Base-by-base conservation (phyloP, 2,329 filamentous ascomycete genomes). In the Fusarium kyushuense region DNA sequence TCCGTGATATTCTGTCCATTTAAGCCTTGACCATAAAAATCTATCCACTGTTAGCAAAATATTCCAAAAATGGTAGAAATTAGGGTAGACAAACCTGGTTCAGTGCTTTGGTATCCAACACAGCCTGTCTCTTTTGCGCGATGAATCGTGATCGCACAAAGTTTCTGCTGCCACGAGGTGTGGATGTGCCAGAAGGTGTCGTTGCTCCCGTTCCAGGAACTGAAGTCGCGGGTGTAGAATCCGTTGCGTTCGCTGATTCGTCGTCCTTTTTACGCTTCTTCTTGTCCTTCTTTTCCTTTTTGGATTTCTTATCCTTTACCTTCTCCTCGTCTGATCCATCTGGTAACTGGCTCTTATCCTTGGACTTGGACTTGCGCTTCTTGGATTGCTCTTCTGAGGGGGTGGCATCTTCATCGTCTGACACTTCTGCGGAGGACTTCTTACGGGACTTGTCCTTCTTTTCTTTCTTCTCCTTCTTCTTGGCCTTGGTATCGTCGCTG, bases 61-160 rank as follows among this genome's bases (percentile, higher is more conserved):
- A 25, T 42, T 25, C 21, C 14, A 42, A 27, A 25, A 11, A 27
- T 11, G 40, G 21, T 25, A 36, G 16, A 81, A 76, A 92, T 90
- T 11, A 14, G 21, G 23, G 17, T 33, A 35, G 32, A 68, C 82
- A 78, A 81, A 94, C 92, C 89, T 97, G 94, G 77, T 94, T 95
- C 75, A 98, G 80, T 16, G 94, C 92, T 75, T 91, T 89, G 48
- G 90, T 86, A 78, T 97, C 92, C 82, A 93, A 86, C 60, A 94
- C 87, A 4, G 94, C 94, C 82, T 90, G 88, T 73, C 89, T 90
- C 83, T 98, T 98, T 73, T 96, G 92, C 58, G 91, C 91, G 74
- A 98, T 97, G 78, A 94, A 93, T 63, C 93, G 86, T 70, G 92
- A 89, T 67, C 95, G 85, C 46, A 94, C 88, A 55, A 91, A 87